Percentiles rank a stretch among this genome's conserved stretches.
Conservation (phyloP, 495 filamentous ascomycete species). For the Penicillium fimorum region DNA sequence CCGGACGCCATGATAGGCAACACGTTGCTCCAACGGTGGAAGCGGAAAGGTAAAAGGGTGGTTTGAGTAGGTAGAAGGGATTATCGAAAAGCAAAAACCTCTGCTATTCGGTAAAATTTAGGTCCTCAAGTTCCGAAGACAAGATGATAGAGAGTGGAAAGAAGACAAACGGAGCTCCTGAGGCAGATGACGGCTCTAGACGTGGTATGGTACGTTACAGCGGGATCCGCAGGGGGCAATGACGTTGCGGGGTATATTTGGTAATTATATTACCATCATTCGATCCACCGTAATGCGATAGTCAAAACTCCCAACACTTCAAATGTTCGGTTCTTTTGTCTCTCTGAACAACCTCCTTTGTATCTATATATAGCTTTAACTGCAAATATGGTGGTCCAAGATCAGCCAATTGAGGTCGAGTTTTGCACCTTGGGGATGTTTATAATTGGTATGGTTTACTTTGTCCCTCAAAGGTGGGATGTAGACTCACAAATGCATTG, state of each 20-base stretch:
- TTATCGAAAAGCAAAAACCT: not conserved
- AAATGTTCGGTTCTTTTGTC: constrained; percentile 12
- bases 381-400: not conserved
- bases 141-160: constrained; percentile 9
- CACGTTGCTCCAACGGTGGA: constrained; percentile 25
- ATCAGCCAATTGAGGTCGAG: constrained; percentile 48
- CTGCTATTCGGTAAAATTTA: not conserved
- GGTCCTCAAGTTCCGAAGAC: constrained; percentile 11
- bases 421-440: constrained; percentile 95
- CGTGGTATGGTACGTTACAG: constrained; percentile 20
- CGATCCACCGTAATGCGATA: constrained; percentile 5
- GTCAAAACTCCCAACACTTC: not conserved
- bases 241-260: constrained; percentile 19
- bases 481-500: constrained; percentile 23
- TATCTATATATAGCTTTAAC: constrained; percentile 17
- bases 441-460: constrained; percentile 70
- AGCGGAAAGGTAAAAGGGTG: constrained; percentile 5
- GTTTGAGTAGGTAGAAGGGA: not conserved
- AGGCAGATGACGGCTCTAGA: constrained; percentile 22
- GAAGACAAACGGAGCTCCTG: constrained; percentile 20
- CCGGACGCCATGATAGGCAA: constrained; percentile 49
- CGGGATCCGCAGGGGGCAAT: not conserved
- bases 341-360: constrained; percentile 4
- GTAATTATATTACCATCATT: constrained; percentile 23
- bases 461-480: constrained; percentile 3